phyloP scores from a whole-genome alignment of 331 rosid genomes.

The Stylosanthes scabra region DNA sequence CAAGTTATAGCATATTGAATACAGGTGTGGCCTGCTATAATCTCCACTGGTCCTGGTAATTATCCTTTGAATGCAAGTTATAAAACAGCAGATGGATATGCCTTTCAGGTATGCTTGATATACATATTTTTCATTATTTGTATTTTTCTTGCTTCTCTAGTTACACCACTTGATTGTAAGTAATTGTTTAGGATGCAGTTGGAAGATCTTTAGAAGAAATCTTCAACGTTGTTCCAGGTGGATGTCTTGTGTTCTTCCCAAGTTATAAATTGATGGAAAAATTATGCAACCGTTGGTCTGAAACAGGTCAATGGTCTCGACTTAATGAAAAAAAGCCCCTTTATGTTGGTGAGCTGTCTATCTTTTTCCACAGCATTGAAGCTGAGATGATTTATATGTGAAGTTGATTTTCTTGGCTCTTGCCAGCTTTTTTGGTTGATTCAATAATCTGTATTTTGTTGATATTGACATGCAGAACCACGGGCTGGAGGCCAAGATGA shows the following conservation, averaged over 20 bases:
- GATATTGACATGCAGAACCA: slow-evolving; percentile 66
- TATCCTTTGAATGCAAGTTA: slow-evolving; percentile 91
- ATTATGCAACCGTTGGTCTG: slow-evolving; percentile 83
- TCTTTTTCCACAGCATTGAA: slow-evolving; percentile 22
- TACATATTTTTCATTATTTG: slow-evolving; percentile 10
- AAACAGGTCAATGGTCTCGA: slow-evolving; percentile 95
- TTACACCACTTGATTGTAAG: slow-evolving; percentile 34
- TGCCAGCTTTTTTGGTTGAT: slow-evolving; percentile 32
- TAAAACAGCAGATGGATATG: slow-evolving; percentile 84
- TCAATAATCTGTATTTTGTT: slow-evolving; percentile 28
- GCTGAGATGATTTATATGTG: slow-evolving; percentile 19
- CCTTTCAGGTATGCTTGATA: slow-evolving; percentile 71
- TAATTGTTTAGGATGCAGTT: slow-evolving; percentile 77
- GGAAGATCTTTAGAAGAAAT: slow-evolving; percentile 94
- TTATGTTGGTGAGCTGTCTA: slow-evolving; percentile 73
- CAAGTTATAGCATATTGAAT: slow-evolving; percentile 42
- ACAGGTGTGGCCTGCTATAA: slow-evolving; percentile 93
- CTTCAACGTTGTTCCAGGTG: slow-evolving; percentile 82
- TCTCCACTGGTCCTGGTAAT: slow-evolving; percentile 80
- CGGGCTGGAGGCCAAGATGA: slow-evolving; percentile 91
- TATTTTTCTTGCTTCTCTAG: slow-evolving; percentile 10
- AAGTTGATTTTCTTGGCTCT: slow-evolving; percentile 35
- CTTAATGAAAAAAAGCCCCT: slow-evolving; percentile 67
- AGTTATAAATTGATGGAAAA: slow-evolving; percentile 95
- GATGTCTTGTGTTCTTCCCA: slow-evolving; percentile 96